Conservation (phyloP, 305 asterid genomes). For the Coffea humblotiana region DNA sequence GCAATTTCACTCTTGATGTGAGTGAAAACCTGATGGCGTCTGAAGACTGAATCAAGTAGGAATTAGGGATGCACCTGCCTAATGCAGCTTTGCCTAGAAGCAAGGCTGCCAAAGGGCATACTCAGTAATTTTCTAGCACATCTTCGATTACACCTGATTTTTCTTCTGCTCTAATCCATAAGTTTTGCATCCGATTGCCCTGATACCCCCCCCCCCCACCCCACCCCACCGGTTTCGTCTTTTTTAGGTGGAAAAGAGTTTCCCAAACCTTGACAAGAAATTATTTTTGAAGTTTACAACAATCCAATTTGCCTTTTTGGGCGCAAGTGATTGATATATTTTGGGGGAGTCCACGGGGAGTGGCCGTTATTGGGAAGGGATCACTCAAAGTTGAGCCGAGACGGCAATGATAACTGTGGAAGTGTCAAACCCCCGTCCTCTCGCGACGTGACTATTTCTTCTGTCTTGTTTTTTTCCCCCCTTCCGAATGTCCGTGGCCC, state of each 20-base stretch:
- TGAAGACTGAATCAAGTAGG: constrained; percentile 9
- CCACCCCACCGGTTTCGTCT: too few relatives aligned
- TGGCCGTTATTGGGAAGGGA: not conserved
- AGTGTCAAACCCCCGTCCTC: not conserved
- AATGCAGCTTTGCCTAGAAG: not conserved
- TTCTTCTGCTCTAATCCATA: not conserved
- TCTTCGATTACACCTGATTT: not conserved
- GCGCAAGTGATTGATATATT: not conserved
- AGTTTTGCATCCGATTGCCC: not conserved
- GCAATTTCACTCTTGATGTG: not conserved
- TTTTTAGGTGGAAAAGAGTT: not conserved
- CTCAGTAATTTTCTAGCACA: not conserved
- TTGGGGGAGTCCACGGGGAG: not conserved
- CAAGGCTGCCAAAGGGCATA: not conserved
- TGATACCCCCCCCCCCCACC: not conserved
- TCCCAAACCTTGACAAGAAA: not conserved
- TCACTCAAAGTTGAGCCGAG: not conserved
- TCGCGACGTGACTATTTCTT: not conserved
- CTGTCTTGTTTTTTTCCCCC: too few relatives aligned
- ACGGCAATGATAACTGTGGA: too few relatives aligned
- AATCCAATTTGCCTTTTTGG: not conserved
- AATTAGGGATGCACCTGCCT: not conserved
- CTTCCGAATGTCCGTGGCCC: not conserved
- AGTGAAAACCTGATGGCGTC: constrained; percentile 2
- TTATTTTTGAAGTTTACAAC: not conserved